Evolutionary conservation across 331 rosid genomes (phyloP).

Genomic region (Telfairia occidentalis): DNA sequence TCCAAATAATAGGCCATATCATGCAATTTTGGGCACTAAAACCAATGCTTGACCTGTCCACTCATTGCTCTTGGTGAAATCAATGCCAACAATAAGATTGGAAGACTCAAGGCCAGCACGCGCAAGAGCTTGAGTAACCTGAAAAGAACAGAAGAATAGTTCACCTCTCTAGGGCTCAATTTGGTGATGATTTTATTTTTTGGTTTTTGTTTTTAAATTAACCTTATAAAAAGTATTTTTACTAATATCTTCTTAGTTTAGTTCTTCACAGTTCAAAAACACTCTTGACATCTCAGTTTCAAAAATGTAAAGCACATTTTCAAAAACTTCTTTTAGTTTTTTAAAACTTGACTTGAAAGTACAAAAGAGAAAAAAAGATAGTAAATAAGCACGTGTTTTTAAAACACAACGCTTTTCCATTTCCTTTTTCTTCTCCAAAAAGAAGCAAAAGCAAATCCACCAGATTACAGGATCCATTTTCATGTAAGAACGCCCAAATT

Average conservation of each 20-base stretch:
- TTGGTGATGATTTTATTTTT: background rate
- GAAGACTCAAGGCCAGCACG: slow-evolving; percentile 19
- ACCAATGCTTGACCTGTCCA: slow-evolving; percentile 14
- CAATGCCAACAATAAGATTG: slow-evolving; percentile 21
- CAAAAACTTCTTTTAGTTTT: background rate
- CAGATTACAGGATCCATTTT: background rate
- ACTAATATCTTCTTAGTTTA: background rate
- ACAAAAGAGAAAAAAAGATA: background rate
- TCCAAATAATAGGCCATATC: background rate
- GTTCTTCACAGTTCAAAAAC: background rate
- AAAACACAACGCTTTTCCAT: background rate
- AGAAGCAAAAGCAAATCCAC: background rate
- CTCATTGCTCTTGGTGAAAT: slow-evolving; percentile 21
- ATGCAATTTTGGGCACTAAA: background rate
- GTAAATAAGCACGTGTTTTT: background rate
- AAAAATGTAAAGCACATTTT: background rate
- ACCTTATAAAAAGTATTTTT: background rate
- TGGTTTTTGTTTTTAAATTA: too few relatives aligned
- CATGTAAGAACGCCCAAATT: background rate
- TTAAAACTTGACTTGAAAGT: background rate
- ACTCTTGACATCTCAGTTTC: background rate
- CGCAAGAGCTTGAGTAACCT: slow-evolving; percentile 13
- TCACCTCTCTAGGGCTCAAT: background rate
- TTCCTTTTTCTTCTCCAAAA: background rate
- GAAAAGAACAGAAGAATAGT: background rate